phyloP scores from a whole-genome alignment of 805 yeast species.

The Candida khao-thaluensis region DNA sequence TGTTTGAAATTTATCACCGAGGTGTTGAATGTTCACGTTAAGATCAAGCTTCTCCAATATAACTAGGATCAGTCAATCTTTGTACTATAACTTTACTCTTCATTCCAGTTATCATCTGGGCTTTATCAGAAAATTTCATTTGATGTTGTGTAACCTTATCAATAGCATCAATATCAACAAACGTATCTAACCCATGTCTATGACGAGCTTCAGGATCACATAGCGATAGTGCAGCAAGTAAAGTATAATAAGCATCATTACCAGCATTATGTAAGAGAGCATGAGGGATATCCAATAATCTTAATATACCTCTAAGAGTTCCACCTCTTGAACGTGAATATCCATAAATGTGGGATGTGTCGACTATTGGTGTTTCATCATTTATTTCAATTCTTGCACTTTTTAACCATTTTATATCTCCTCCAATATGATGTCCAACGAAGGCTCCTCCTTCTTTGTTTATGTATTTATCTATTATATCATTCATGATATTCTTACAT shows the following conservation, averaged over 20 bases:
- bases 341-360: slow-evolving; percentile 49
- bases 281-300: slow-evolving; percentile 52
- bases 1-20: not conserved
- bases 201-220: slow-evolving; percentile 47
- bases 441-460: slow-evolving; percentile 29
- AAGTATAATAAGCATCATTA: slow-evolving; percentile 66
- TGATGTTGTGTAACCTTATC: not conserved
- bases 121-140: slow-evolving; percentile 13
- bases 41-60: too few species aligned
- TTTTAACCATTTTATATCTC: slow-evolving; percentile 54
- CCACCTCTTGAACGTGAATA: slow-evolving; percentile 41
- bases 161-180: slow-evolving; percentile 11
- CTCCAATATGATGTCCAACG: slow-evolving; percentile 60
- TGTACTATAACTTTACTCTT: not conserved
- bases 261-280: slow-evolving; percentile 68
- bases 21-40: too few species aligned
- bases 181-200: slow-evolving; percentile 18
- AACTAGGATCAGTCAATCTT: not conserved
- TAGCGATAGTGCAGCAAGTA: slow-evolving; percentile 48
- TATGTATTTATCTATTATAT: slow-evolving; percentile 45
- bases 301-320: slow-evolving; percentile 46
- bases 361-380: slow-evolving; percentile 29
- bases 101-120: not conserved
- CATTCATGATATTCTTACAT: slow-evolving; percentile 39
- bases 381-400: slow-evolving; percentile 50